These are phyloP conservation scores for Fusarium clavum DNA, from an alignment of 2,329 filamentous ascomycete genomes.

Conservation along the genomic window DNA sequence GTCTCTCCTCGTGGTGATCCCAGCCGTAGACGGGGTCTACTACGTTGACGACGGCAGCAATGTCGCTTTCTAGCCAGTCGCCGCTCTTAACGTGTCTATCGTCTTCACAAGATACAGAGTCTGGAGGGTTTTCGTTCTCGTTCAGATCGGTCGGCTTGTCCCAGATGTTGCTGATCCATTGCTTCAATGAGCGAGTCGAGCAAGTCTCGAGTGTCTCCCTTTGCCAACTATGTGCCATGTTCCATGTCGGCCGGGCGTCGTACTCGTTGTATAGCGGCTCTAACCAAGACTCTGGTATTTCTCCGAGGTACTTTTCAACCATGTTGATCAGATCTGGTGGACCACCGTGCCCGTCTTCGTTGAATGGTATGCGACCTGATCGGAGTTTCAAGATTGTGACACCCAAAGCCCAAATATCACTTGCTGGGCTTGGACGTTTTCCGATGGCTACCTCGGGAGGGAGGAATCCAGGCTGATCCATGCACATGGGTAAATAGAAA, in stretches of 20 bases:
- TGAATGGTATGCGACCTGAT: background rate
- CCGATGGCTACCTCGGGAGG: background rate
- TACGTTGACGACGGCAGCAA: background rate
- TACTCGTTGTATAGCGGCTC: background rate
- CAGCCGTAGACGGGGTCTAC: background rate
- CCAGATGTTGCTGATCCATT: background rate
- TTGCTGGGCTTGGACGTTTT: background rate
- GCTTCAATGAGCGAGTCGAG: background rate
- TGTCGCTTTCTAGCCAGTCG: background rate
- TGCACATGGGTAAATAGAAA: accelerated
- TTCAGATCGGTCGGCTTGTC: background rate
- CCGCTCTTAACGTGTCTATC: accelerated
- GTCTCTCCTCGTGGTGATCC: background rate
- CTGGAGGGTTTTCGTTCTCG: background rate
- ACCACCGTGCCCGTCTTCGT: background rate
- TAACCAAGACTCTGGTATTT: background rate
- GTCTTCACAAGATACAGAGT: background rate
- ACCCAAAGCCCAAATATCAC: background rate
- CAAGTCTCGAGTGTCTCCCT: background rate
- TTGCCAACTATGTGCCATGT: background rate
- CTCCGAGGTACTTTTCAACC: background rate
- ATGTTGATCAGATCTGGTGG: background rate
- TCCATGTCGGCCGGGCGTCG: background rate
- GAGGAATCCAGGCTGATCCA: background rate
- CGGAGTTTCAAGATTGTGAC: background rate